A percentile compares a stretch with the other conserved stretches of the same genome.
Conservation (phyloP, 495 filamentous ascomycete genomes). For the Annulohypoxylon moriforme region DNA sequence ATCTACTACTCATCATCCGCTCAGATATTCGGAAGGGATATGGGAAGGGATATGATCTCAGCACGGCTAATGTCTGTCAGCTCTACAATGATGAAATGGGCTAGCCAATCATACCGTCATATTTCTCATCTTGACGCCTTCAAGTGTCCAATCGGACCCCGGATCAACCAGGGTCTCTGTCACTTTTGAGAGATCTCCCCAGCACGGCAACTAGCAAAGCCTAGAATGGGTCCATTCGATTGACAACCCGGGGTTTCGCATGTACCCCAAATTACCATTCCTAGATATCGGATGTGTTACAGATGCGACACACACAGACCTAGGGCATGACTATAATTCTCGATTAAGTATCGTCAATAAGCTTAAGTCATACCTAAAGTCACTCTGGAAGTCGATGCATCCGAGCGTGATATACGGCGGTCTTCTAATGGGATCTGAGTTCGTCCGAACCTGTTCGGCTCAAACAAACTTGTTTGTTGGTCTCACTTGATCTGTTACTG, state of each 20-base stretch:
- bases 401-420: conserved; percentile 21
- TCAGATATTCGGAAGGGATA: conserved; percentile 14
- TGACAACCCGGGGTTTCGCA: conserved; percentile 19
- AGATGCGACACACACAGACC: conserved; percentile 41
- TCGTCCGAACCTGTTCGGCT: conserved; percentile 29
- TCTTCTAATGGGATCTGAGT: conserved; percentile 10
- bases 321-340: conserved; percentile 17
- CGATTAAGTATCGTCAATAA: conserved; percentile 5
- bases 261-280: conserved; percentile 36
- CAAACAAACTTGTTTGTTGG: conserved; percentile 21
- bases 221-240: conserved; percentile 14
- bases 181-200: conserved; percentile 31
- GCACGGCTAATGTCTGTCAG: neutral
- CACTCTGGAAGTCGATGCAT: conserved; percentile 30
- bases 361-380: conserved; percentile 9
- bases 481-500: conserved; percentile 2
- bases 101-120: conserved; percentile 22
- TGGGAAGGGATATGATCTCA: conserved; percentile 9
- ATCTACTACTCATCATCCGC: neutral
- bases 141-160: neutral
- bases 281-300: conserved; percentile 43
- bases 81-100: neutral
- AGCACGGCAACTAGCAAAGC: conserved; percentile 26
- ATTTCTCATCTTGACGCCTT: conserved; percentile 11
- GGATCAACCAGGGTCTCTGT: conserved; percentile 32